These are phyloP conservation scores for Golubevia sp. DNA, from an alignment of 1,284 basidiomycete species.

Conservation along the genomic window DNA sequence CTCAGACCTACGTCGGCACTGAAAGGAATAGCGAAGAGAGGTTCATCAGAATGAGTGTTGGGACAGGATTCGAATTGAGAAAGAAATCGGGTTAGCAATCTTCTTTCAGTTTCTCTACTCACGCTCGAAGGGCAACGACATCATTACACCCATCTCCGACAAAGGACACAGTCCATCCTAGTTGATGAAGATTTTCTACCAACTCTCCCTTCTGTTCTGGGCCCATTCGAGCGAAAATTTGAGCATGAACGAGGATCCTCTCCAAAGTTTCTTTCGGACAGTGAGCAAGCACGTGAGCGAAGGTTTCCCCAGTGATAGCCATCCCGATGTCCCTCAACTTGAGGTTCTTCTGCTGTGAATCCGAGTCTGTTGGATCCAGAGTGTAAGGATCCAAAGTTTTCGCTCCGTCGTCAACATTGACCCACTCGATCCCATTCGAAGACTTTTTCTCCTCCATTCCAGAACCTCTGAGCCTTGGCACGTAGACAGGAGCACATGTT, in stretches of 20 bases:
- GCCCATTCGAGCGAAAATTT: constrained; percentile 30
- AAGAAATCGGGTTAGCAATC: too few species aligned
- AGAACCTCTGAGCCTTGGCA: too few species aligned
- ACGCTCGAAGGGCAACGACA: too few species aligned
- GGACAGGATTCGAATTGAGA: too few species aligned
- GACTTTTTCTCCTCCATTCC: background rate
- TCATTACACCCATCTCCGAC: constrained; percentile 40
- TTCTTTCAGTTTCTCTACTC: too few species aligned
- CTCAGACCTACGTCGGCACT: constrained; percentile 36
- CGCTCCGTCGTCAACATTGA: constrained; percentile 17
- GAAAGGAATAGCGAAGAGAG: constrained; percentile 5
- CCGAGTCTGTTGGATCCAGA: constrained; percentile 14
- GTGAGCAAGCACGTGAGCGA: constrained; percentile 14
- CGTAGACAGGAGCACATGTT: too few species aligned
- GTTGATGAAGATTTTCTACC: constrained; percentile 24
- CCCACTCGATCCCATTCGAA: constrained; percentile 17
- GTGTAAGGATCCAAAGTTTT: constrained; percentile 24
- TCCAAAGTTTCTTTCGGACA: constrained; percentile 27
- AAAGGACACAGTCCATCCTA: constrained; percentile 23
- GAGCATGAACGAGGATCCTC: constrained; percentile 20
- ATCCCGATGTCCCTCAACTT: constrained; percentile 22
- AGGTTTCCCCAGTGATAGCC: constrained; percentile 29
- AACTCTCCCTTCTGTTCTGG: constrained; percentile 42
- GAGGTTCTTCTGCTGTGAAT: background rate
- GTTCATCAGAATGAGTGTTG: too few species aligned